Evolutionary conservation across 352 stramenopile species (phyloP).

Genomic region (Phytophthora syringae): DNA sequence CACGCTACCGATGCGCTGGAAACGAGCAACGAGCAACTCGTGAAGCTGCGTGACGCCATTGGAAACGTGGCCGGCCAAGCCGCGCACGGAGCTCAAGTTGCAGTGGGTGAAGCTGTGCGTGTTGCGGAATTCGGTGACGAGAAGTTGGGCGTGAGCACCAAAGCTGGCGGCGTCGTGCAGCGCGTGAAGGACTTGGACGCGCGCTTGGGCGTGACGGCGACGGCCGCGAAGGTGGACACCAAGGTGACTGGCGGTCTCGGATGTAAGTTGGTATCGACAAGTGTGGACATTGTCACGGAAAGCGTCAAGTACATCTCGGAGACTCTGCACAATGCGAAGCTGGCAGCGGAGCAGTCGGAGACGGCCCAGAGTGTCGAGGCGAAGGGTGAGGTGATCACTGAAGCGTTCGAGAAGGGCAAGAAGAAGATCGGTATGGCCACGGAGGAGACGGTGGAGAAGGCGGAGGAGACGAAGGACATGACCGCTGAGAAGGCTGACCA

Average conservation of each 20-base stretch:
- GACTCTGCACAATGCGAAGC: constrained; percentile 66
- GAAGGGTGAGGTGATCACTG: constrained; percentile 33
- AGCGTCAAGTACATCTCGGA: constrained; percentile 78
- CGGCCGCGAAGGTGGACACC: constrained; percentile 59
- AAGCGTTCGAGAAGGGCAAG: constrained; percentile 36
- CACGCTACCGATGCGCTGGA: constrained; percentile 67
- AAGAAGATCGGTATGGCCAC: constrained; percentile 24
- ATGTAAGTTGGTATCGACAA: constrained; percentile 53
- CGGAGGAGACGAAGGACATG: constrained; percentile 15
- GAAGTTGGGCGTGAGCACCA: no score
- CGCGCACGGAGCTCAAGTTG: constrained; percentile 33
- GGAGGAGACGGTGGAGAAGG: constrained; percentile 14
- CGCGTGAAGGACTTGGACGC: constrained; percentile 63
- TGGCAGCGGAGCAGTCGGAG: constrained; percentile 52
- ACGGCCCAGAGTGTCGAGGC: constrained; percentile 48
- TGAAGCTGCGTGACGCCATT: constrained; percentile 47
- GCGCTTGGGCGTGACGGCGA: constrained; percentile 61
- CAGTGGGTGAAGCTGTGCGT: constrained; percentile 51
- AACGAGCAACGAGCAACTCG: constrained; percentile 56
- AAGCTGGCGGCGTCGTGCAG: constrained; percentile 48
- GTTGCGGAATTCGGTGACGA: constrained; percentile 57
- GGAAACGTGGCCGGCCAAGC: constrained; percentile 46
- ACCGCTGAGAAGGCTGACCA: constrained; percentile 19
- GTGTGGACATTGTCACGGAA: constrained; percentile 65
- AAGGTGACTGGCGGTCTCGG: constrained; percentile 73